Base-by-base conservation (phyloP, 1,139 yeast genomes). In the Tardiomyces digboiensis region DNA sequence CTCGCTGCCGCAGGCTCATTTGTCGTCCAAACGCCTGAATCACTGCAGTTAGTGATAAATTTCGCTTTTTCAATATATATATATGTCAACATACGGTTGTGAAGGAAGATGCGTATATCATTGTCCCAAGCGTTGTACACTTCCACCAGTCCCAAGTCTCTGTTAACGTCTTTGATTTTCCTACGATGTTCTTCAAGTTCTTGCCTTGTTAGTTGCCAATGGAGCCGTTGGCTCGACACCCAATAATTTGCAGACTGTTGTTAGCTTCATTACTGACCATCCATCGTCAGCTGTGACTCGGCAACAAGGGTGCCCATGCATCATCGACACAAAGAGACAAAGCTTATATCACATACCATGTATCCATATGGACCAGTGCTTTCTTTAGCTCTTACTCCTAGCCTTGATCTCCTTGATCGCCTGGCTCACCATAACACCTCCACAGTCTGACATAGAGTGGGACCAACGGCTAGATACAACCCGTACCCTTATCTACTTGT, bases 21-120 rank as follows among this genome's bases (percentile, higher is more conserved):
- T 93, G 71, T 51, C 94, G 69, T 0, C 97, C 97, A 14, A 91
- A 68, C 55, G 82, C 78, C 55, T 81, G 79, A 38, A 86, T 71
- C 50, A 86, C 33, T 26, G 10, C 16, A 13, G 10, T 26, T 64
- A 21, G 57, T 67, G 57, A 52, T 69, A 16, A 16, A 10, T 42
- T 55, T 37, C 43, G 49, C 59, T 4, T 13, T 22, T 12, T 13
- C 12, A 26, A 5, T 13, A 26, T 8, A 8, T 16, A n/a, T 5
- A 8, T 12, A 22, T 22, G 10, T 22, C 33, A 5, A 26, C 33
- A 13, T 26, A 26, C 33, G 53, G 26, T 56, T 53, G 69, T 72
- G 53, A 56, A 71, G 43, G 64, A 66, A 49, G 59, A 71, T 45
- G 56, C 75, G 54, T 60, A 71, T 48, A 58, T 70, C 53, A 59